A percentile compares a stretch with the other conserved stretches of the same genome.
Conservation (phyloP, 202 grass and related monocot species). For the Hordeum pubiflorum region DNA sequence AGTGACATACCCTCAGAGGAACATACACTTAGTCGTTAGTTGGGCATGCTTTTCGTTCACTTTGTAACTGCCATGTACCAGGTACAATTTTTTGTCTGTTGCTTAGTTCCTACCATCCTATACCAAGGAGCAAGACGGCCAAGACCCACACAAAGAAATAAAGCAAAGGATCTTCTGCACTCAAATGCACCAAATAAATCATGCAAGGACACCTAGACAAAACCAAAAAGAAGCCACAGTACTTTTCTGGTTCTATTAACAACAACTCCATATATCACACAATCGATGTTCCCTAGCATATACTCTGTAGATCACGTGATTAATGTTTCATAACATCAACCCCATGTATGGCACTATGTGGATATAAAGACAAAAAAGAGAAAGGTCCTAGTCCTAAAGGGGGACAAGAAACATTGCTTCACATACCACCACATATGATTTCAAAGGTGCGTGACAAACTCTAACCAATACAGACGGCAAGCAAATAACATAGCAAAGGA, state of each 20-base stretch:
- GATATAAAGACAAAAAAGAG: not conserved
- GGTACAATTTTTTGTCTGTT: not conserved
- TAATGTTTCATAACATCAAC: conserved; percentile 1
- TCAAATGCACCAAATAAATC: not conserved
- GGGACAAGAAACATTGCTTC: not conserved
- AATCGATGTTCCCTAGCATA: not conserved
- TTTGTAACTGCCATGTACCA: not conserved
- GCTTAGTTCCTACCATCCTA: not conserved
- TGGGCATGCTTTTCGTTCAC: not conserved
- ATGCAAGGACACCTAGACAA: not conserved
- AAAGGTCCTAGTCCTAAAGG: not conserved
- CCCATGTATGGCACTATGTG: not conserved
- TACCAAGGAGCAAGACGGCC: not conserved
- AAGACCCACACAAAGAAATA: not conserved
- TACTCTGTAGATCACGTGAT: not conserved
- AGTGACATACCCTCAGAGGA: not conserved
- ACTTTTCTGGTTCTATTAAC: not conserved
- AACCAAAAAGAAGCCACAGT: not conserved
- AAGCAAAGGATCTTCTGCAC: not conserved
- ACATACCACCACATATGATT: not conserved
- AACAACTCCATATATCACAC: not conserved
- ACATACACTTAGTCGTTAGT: not conserved
- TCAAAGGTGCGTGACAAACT: not conserved
- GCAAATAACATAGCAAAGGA: not conserved
- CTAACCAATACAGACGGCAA: not conserved